These are phyloP conservation scores for Penicillium oxalicum DNA, from an alignment of 2,329 filamentous ascomycete genomes.

Conservation along the genomic window DNA sequence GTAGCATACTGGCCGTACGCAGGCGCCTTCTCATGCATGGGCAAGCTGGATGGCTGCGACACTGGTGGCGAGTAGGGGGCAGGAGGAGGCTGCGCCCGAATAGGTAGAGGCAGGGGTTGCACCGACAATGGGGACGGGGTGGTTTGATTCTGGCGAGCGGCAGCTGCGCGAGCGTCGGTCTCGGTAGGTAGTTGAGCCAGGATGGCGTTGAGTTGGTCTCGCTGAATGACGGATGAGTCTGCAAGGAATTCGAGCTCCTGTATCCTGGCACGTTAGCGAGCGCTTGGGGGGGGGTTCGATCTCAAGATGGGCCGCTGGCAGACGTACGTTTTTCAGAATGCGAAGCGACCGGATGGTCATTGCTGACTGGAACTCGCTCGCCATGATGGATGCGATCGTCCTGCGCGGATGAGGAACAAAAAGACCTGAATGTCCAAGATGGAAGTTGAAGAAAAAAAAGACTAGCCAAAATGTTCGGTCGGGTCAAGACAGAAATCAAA, in stretches of 20 bases:
- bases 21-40: constrained; percentile 39
- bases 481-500: neutral
- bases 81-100: constrained; percentile 27
- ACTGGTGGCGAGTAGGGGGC: constrained; percentile 34
- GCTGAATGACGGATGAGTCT: constrained; percentile 72
- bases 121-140: constrained; percentile 14
- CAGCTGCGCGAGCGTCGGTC: constrained; percentile 18
- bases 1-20: constrained; percentile 38
- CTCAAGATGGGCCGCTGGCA: constrained; percentile 6
- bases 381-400: constrained; percentile 21
- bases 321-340: constrained; percentile 73
- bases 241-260: constrained; percentile 88
- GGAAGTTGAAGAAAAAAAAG: neutral
- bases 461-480: neutral
- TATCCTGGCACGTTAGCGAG: constrained; percentile 7
- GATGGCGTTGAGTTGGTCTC: constrained; percentile 69
- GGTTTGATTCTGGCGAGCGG: constrained; percentile 1
- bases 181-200: constrained; percentile 63
- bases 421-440: neutral
- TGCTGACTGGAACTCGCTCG: constrained; percentile 41
- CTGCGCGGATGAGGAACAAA: neutral
- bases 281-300: neutral
- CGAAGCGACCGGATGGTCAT: constrained; percentile 79
- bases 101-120: constrained; percentile 19
- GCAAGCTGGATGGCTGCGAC: constrained; percentile 33